Evolutionary conservation across 2,329 filamentous ascomycete species (phyloP), one percentile per base, ranked within the genome.

Genomic region (Sporothrix euskadiensis): DNA sequence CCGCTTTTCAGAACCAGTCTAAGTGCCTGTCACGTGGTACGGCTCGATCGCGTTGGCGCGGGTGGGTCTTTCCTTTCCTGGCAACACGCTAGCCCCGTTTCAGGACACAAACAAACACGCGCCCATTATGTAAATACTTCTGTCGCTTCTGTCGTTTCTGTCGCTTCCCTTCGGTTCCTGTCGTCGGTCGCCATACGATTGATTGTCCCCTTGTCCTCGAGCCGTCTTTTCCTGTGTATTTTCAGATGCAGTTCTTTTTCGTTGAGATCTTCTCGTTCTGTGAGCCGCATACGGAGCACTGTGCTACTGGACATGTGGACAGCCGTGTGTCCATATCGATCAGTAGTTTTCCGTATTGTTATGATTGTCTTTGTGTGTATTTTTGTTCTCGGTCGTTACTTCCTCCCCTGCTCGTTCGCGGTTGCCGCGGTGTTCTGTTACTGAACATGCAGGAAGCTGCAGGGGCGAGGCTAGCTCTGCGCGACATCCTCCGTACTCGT

Each of bases 51-150:
- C n/a, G 39, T 66, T 66, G 61, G 39, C 35, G 22, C 35, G 35
- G 56, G 71, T 73, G 66, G 71, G 71, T 59, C 52, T 44, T 65
- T 54, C 52, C 30, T 19, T 41, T 44, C 32, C 19, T 69, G 16
- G 14, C 41, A 49, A 44, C 12, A 22, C 63, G 41, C 61, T 69
- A 59, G 54, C 41, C 63, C 65, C 16, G 71, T 72, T 68, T 73
- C 71, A 73, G 71, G 44, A 35, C 35, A 61, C 63, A 69, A 72
- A 72, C 61, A 68, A 72, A 72, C 71, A 68, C 49, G 22, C 47
- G 41, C 41, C 30, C 30, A 16, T 22, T 16, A 49, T 49, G 52
- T 22, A n/a, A n/a, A n/a, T n/a, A 22, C 19, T 54, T 54, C 19
- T 22, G n/a, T 54, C 52, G 52, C 26, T 26, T 26, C 26, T 26